Conservation (phyloP, 208 protist species). For the Wallacemonas collosoma region DNA sequence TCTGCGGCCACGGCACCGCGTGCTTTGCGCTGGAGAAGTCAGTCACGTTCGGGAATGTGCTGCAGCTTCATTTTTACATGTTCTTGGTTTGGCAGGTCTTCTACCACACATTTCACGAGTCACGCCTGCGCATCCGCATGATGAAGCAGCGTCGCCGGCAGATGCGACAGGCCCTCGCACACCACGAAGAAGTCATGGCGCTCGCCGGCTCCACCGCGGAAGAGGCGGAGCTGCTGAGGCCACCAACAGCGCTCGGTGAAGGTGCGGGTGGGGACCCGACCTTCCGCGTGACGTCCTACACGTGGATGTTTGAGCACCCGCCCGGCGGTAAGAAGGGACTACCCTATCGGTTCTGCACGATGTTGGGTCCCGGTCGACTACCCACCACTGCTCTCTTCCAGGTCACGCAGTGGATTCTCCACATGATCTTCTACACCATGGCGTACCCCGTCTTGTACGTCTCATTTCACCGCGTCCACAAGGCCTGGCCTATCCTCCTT, state of each 20-base stretch:
- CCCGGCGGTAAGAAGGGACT: conserved; percentile 51
- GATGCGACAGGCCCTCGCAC: conserved; percentile 21
- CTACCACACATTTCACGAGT: conserved; percentile 64
- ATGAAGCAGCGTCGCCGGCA: conserved; percentile 22
- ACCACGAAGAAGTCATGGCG: conserved; percentile 44
- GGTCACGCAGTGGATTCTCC: conserved; percentile 48
- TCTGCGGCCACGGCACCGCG: conserved; percentile 47
- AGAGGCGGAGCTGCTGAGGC: conserved; percentile 38
- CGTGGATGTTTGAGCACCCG: conserved; percentile 74
- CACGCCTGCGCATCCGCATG: conserved; percentile 30
- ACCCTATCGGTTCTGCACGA: conserved; percentile 50
- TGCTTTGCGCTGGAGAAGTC: conserved; percentile 54
- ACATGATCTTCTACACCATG: conserved; percentile 52
- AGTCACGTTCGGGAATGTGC: conserved; percentile 47
- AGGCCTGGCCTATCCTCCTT: conserved; percentile 47
- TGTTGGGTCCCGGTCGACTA: conserved; percentile 46
- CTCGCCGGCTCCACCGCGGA: conserved; percentile 33
- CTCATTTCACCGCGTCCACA: conserved; percentile 44
- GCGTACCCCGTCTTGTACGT: conserved; percentile 48
- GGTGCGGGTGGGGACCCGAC: conserved; percentile 36
- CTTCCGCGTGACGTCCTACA: conserved; percentile 61
- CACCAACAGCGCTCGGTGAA: conserved; percentile 31
- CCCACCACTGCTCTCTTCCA: conserved; percentile 58
- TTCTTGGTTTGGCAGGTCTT: conserved; percentile 65
- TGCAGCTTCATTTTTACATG: conserved; percentile 64